Base-by-base conservation (phyloP, 371 early-diverging fungal species). In the Mortierella polycephala region DNA sequence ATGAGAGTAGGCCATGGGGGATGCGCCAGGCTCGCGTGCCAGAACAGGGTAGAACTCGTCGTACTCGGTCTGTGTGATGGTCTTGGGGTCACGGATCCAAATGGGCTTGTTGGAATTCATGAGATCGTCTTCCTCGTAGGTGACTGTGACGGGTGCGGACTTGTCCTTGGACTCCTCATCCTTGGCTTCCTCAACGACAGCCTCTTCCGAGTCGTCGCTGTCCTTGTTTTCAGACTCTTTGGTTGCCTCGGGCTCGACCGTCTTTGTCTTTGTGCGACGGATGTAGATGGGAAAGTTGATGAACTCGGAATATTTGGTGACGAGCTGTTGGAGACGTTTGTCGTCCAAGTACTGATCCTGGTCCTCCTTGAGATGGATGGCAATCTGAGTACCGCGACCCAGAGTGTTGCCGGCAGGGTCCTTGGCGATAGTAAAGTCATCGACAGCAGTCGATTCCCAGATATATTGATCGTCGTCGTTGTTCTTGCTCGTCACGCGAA, bases 261-360 rank as follows among this genome's bases (percentile, higher is more conserved):
- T 75, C 64, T 55, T 85, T 67, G 46, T 64, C 74, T 68, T 83
- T 57, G 74, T 73, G 21, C 86, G 81, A 88, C 93, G 91, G 40
- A 98, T 71, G 73, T 92, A 91, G 81, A 99, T 97, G 40, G 97
- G 97, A 87, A 96, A 97, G 67, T 89, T 91, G 85, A 97, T 95
- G 81, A 94, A 98, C 82, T 94, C 93, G 52, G 95, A 96, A 84
- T 98, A 92, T 73, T 94, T 96, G 62, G 88, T 80, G 46, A 98
- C 87, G 21, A 98, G 82, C 14, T 85, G 84, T 54, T 86, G 74
- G 53, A 97, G 81, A 49, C 73, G 88, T 16, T 81, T 53, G 50
- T 90, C 85, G 18, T 95, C 87, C 46, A 97, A 85, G 83, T 90
- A 98, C 64, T 94, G 90, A n/a, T 85, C 67, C 42, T 94, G 95